Conservation (phyloP, 495 filamentous ascomycete species). For the Penicillium soppii region DNA sequence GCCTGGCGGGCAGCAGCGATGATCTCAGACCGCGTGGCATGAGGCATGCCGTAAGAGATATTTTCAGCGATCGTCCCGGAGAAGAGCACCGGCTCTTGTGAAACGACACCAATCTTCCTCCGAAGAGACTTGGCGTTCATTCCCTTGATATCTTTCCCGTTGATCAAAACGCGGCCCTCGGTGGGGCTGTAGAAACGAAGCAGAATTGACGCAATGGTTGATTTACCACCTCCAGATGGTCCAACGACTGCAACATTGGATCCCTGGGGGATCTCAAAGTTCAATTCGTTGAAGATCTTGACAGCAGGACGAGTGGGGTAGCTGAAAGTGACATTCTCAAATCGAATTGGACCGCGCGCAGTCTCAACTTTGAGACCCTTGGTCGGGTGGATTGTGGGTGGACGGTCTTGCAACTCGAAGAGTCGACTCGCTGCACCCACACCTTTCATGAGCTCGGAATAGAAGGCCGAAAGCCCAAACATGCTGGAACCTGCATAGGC, state of each 20-base stretch:
- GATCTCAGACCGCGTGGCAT: conserved; percentile 76
- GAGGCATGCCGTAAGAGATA: conserved; percentile 87
- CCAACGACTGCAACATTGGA: conserved; percentile 96
- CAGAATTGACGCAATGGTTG: conserved; percentile 84
- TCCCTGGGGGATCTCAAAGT: conserved; percentile 88
- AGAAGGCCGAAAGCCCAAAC: conserved; percentile 92
- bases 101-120: conserved; percentile 89
- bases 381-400: conserved; percentile 82
- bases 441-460: conserved; percentile 98
- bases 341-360: conserved; percentile 82
- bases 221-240: conserved; percentile 92
- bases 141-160: conserved; percentile 75
- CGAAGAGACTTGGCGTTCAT: conserved; percentile 97
- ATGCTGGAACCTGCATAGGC: conserved; percentile 88
- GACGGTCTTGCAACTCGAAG: conserved; percentile 93
- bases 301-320: conserved; percentile 92
- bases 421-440: conserved; percentile 92
- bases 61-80: conserved; percentile 96
- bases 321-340: conserved; percentile 79
- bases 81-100: conserved; percentile 95
- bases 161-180: conserved; percentile 74
- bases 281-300: conserved; percentile 81
- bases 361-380: conserved; percentile 73
- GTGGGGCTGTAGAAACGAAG: conserved; percentile 89
- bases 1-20: conserved; percentile 84